Evolutionary conservation across 2,329 filamentous ascomycete genomes (phyloP).

Genomic region (Talaromyces sp.): DNA sequence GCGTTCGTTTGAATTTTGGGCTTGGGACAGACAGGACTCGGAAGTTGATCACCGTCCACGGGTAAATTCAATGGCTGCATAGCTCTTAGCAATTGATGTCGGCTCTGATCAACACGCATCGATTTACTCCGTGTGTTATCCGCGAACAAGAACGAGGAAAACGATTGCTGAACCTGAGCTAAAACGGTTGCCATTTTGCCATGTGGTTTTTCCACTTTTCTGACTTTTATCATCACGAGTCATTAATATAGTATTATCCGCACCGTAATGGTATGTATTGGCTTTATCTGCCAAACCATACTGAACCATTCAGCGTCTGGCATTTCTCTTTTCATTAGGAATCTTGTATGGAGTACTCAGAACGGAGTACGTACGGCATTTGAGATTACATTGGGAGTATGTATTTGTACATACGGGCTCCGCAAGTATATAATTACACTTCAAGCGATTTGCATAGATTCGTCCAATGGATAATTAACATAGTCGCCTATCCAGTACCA

Average conservation of each 20-base stretch:
- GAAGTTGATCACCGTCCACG: too few species aligned
- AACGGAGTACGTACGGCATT: neutral
- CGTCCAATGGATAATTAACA: too few species aligned
- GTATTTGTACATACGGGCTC: too few species aligned
- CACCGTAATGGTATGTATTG: neutral
- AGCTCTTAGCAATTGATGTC: too few species aligned
- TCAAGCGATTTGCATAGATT: too few species aligned
- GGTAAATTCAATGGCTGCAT: too few species aligned
- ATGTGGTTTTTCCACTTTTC: slow-evolving; percentile 10
- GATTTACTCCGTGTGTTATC: too few species aligned
- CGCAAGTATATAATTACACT: too few species aligned
- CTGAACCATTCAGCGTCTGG: neutral
- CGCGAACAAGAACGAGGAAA: neutral
- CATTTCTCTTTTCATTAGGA: neutral
- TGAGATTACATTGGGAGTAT: too few species aligned
- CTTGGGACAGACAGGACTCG: too few species aligned
- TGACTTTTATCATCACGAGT: neutral
- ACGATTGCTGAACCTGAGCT: neutral
- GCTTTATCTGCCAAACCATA: neutral
- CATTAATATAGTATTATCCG: neutral
- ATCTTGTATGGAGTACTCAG: neutral
- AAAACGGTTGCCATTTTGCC: neutral
- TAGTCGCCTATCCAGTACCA: neutral
- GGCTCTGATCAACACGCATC: too few species aligned
- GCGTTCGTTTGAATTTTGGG: too few species aligned